These are phyloP conservation scores for Acarospora socialis DNA, from an alignment of 2,329 filamentous ascomycete species.

Conservation along the genomic window DNA sequence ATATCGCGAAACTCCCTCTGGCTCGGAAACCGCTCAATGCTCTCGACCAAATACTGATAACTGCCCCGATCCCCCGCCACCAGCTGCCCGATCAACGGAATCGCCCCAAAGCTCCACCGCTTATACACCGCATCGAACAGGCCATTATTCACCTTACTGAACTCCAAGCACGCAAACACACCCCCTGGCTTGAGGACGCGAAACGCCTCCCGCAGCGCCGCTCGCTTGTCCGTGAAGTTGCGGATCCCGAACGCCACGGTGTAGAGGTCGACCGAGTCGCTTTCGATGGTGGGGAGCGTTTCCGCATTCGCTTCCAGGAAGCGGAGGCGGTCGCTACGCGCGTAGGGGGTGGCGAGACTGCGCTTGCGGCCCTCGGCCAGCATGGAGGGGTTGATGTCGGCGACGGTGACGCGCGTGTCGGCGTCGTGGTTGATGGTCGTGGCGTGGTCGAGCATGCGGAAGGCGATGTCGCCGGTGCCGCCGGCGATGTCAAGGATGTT, in stretches of 20 bases:
- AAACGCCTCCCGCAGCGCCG: slow-evolving; percentile 67
- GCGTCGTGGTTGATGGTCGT: slow-evolving; percentile 67
- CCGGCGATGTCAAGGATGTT: slow-evolving; percentile 90
- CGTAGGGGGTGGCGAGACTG: slow-evolving; percentile 48
- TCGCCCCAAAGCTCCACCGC: slow-evolving; percentile 87
- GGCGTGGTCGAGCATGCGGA: slow-evolving; percentile 84
- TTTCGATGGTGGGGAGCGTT: slow-evolving; percentile 48
- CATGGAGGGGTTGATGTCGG: slow-evolving; percentile 95
- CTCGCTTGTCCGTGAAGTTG: slow-evolving; percentile 87
- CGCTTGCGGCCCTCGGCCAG: slow-evolving; percentile 75
- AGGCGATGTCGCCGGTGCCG: slow-evolving; percentile 94
- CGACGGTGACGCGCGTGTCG: slow-evolving; percentile 72
- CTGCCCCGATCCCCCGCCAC: slow-evolving; percentile 89
- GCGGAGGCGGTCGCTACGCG: slow-evolving; percentile 37
- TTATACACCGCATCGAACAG: slow-evolving; percentile 80
- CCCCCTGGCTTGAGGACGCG: slow-evolving; percentile 87
- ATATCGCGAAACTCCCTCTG: slow-evolving; percentile 74
- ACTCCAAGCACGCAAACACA: slow-evolving; percentile 92
- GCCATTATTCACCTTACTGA: slow-evolving; percentile 68
- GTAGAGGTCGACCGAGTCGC: slow-evolving; percentile 75
- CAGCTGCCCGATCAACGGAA: slow-evolving; percentile 87
- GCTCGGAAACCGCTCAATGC: slow-evolving; percentile 81
- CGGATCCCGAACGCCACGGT: slow-evolving; percentile 95
- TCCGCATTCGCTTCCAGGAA: slow-evolving; percentile 92
- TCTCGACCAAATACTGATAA: slow-evolving; percentile 97